phyloP scores from a whole-genome alignment of 495 filamentous ascomycete species.

The Rusavskia elegans region DNA sequence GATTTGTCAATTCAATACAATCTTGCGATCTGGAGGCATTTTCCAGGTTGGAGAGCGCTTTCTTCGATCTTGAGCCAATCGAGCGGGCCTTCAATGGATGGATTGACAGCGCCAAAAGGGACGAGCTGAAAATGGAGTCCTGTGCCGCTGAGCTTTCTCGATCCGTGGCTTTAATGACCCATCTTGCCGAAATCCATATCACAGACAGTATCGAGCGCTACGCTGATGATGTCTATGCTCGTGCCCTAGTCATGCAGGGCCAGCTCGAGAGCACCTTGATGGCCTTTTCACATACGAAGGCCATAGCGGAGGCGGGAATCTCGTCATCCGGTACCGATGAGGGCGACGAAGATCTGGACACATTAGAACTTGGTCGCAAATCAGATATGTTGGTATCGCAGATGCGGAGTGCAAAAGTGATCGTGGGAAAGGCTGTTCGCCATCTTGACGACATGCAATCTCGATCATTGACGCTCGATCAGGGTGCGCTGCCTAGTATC shows the following conservation, averaged over 20 bases:
- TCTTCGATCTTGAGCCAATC: conserved; percentile 85
- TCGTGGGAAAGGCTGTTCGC: conserved; percentile 62
- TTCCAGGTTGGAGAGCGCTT: conserved; percentile 50
- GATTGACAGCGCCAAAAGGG: conserved; percentile 66
- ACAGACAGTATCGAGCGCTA: conserved; percentile 55
- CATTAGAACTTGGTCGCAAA: conserved; percentile 51
- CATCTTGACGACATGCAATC: conserved; percentile 64
- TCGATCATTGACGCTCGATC: conserved; percentile 58
- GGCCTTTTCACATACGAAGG: conserved; percentile 43
- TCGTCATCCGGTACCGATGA: conserved; percentile 26
- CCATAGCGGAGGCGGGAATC: conserved; percentile 48
- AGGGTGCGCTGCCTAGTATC: conserved; percentile 37
- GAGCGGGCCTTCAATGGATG: conserved; percentile 79
- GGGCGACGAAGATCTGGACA: conserved; percentile 37
- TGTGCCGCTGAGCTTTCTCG: conserved; percentile 53
- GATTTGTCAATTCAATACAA: conserved; percentile 64
- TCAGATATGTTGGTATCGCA: conserved; percentile 56
- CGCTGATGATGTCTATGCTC: conserved; percentile 63
- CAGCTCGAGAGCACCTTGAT: conserved; percentile 65
- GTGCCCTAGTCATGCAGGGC: conserved; percentile 61
- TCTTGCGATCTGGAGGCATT: conserved; percentile 67
- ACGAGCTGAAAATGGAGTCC: conserved; percentile 75
- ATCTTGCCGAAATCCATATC: conserved; percentile 70
- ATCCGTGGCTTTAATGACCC: conserved; percentile 67
- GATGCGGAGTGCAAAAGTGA: conserved; percentile 69